Evolutionary conservation across 1,284 basidiomycete species (phyloP).

Genomic region (Golubevia sp.): DNA sequence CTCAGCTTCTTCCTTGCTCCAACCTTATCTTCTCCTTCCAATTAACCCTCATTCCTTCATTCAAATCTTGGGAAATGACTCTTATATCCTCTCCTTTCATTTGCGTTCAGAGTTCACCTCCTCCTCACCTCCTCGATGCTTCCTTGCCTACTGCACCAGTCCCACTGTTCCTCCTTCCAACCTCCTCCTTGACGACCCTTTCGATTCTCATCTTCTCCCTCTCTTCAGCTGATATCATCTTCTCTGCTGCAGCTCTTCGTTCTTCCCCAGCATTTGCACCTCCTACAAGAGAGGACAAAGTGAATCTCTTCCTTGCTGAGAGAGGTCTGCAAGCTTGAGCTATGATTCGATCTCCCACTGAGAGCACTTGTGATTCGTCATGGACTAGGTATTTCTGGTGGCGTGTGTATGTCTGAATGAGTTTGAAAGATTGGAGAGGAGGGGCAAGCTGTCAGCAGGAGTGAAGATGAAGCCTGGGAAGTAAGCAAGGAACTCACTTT

Average conservation of each 20-base stretch:
- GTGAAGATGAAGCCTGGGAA: background rate
- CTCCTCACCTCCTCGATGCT: too few species aligned
- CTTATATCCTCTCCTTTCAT: too few species aligned
- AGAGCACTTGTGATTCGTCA: conserved; percentile 34
- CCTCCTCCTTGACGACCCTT: conserved; percentile 37
- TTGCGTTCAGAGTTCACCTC: too few species aligned
- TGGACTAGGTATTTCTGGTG: conserved; percentile 57
- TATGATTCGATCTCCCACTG: conserved; percentile 46
- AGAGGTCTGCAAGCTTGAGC: conserved; percentile 49
- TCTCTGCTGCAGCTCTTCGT: conserved; percentile 24
- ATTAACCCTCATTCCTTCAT: too few species aligned
- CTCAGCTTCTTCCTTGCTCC: too few species aligned
- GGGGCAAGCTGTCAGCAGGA: background rate
- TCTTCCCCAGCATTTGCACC: conserved; percentile 10
- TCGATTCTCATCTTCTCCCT: conserved; percentile 45
- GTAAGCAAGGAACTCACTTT: conserved; percentile 24
- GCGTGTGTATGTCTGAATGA: conserved; percentile 28
- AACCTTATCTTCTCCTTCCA: too few species aligned
- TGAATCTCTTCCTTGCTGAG: conserved; percentile 48
- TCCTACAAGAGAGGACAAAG: conserved; percentile 33
- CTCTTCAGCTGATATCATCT: conserved; percentile 38
- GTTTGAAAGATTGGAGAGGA: background rate
- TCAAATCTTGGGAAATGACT: too few species aligned
- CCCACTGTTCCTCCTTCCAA: conserved; percentile 14
- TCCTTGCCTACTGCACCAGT: too few species aligned